Evolutionary conservation across 805 yeast species (phyloP).

Genomic region (Candida boidinii): DNA sequence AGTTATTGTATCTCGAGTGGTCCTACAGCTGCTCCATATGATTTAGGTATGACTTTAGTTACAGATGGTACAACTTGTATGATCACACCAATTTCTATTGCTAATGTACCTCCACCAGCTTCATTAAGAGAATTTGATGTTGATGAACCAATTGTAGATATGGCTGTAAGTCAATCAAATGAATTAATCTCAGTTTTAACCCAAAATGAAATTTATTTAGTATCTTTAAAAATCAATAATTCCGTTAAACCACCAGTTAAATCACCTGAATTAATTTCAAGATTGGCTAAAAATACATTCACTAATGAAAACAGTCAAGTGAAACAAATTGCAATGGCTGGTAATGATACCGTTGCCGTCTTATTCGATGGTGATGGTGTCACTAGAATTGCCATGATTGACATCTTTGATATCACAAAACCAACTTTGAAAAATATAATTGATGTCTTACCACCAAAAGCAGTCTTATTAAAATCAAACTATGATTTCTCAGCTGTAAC

Average conservation of each 20-base stretch:
- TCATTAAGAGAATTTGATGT: conserved; percentile 58
- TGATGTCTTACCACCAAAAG: conserved; percentile 36
- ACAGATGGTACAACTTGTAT: conserved; percentile 66
- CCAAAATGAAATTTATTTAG: conserved; percentile 34
- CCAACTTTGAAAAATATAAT: conserved; percentile 34
- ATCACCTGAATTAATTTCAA: conserved; percentile 33
- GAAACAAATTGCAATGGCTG: conserved; percentile 58
- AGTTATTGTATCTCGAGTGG: conserved; percentile 58
- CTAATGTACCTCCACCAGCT: conserved; percentile 94
- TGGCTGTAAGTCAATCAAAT: conserved; percentile 56
- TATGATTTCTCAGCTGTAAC: conserved; percentile 44
- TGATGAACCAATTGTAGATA: conserved; percentile 47
- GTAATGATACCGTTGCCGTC: conserved; percentile 45
- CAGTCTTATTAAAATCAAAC: conserved; percentile 47
- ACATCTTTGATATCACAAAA: conserved; percentile 31
- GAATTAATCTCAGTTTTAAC: conserved; percentile 50
- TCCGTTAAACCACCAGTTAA: conserved; percentile 35
- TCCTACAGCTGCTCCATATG: conserved; percentile 58
- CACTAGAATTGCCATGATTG: conserved; percentile 45
- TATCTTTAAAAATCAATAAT: conserved; percentile 35
- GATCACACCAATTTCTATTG: conserved; percentile 74
- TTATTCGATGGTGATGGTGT: conserved; percentile 43
- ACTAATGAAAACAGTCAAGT: conserved; percentile 35
- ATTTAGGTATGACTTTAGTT: conserved; percentile 72
- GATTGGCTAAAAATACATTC: conserved; percentile 26